A percentile compares a stretch with the other conserved stretches of the same genome.
Conservation (phyloP, 306 rosid genomes). For the Quercus agrifolia region DNA sequence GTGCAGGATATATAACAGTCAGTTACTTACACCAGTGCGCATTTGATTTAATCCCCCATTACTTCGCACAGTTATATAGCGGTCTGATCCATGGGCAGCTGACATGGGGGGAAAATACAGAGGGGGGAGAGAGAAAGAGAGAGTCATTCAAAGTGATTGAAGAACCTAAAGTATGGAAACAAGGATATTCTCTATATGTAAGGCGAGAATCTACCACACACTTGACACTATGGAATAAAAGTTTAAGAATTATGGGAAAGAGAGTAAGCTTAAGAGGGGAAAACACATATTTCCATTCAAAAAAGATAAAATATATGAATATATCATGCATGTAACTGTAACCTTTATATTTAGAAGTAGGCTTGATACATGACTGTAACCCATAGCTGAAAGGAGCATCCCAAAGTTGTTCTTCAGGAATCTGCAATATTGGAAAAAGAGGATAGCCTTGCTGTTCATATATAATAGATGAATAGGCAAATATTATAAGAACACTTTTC, state of each 20-base stretch:
- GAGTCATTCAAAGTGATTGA: background rate
- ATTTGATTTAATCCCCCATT: conserved; percentile 94
- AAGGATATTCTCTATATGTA: background rate
- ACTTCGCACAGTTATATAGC: conserved; percentile 74
- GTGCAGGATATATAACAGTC: conserved; percentile 10
- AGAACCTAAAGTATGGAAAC: conserved; percentile 4
- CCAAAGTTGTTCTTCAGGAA: conserved; percentile 49
- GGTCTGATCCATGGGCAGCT: conserved; percentile 63
- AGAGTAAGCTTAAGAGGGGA: background rate
- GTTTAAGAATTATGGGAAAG: background rate
- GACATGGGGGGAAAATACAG: conserved; percentile 23
- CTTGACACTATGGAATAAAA: background rate
- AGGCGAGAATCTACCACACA: background rate
- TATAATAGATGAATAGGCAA: background rate
- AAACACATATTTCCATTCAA: background rate
- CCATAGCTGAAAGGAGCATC: conserved; percentile 55
- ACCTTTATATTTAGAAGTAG: conserved; percentile 76
- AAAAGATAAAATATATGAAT: background rate
- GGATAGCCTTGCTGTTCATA: background rate
- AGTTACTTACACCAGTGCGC: conserved; percentile 89
- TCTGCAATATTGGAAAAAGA: conserved; percentile 19
- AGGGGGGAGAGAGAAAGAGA: background rate
- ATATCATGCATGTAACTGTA: conserved; percentile 9
- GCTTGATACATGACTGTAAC: conserved; percentile 62
- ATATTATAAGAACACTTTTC: background rate